Percentiles rank a stretch among this genome's conserved stretches.
Evolutionary conservation across 2,329 filamentous ascomycete genomes (phyloP).

Genomic region (Fulvia fulva): DNA sequence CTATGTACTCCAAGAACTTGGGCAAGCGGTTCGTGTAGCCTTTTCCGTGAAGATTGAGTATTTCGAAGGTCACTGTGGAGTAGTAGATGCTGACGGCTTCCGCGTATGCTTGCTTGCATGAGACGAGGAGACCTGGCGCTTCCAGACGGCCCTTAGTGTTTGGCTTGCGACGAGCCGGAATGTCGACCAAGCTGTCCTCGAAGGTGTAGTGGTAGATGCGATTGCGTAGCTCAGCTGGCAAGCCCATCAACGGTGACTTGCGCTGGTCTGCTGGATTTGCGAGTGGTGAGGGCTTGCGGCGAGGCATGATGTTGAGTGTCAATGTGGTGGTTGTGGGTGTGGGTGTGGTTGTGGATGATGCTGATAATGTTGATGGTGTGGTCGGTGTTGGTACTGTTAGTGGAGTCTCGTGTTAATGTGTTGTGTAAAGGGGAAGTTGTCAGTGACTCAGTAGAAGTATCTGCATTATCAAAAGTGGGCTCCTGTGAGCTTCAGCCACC

Average conservation of each 20-base stretch:
- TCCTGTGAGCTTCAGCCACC: no score
- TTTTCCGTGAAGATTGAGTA: not conserved
- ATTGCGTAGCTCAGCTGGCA: constrained; percentile 10
- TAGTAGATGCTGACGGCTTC: not conserved
- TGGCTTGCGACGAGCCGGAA: not conserved
- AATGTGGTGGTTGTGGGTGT: no score
- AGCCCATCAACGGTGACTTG: not conserved
- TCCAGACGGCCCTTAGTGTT: not conserved
- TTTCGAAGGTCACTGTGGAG: not conserved
- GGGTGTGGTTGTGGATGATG: not conserved
- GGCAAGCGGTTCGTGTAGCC: not conserved
- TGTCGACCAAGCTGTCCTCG: not conserved
- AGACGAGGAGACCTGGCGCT: not conserved
- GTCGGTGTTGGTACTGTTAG: not conserved
- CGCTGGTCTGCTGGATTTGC: not conserved
- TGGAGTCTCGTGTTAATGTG: not conserved
- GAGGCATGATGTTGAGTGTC: not conserved
- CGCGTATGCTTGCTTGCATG: not conserved
- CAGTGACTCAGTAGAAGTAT: no score
- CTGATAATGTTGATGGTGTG: not conserved
- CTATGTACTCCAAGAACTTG: not conserved
- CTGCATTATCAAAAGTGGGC: no score
- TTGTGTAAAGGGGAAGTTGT: no score
- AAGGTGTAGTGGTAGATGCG: constrained; percentile 7
- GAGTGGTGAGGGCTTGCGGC: not conserved